Percentiles rank a stretch among this genome's conserved stretches.
These are phyloP conservation scores for Metschnikowia rubicola DNA, from an alignment of 805 yeast species.

Conservation along the genomic window DNA sequence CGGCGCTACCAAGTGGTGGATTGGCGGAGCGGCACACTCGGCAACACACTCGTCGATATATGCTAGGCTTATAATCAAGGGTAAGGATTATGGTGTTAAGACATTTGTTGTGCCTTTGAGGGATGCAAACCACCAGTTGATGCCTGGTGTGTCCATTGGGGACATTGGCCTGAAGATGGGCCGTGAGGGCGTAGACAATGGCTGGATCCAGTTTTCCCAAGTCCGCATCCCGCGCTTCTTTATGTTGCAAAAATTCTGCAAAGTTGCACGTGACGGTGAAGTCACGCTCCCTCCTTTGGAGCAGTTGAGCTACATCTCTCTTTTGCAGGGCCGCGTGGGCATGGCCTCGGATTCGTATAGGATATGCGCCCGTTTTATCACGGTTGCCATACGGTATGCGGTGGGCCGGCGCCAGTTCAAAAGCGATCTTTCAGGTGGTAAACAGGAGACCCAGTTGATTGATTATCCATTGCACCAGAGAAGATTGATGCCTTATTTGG, in stretches of 20 bases:
- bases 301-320: conserved; percentile 42
- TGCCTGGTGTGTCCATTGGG: conserved; percentile 44
- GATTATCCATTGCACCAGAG: conserved; percentile 46
- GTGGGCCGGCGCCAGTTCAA: conserved; percentile 46
- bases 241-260: conserved; percentile 45
- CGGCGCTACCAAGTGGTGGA: conserved; percentile 52
- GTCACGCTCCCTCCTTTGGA: conserved; percentile 44
- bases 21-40: conserved; percentile 49
- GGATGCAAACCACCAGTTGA: conserved; percentile 39
- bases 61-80: conserved; percentile 43
- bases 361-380: conserved; percentile 39
- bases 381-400: conserved; percentile 44
- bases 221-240: conserved; percentile 44
- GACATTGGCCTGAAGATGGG: conserved; percentile 50
- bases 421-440: conserved; percentile 16
- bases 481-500: conserved; percentile 43
- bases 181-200: conserved; percentile 47
- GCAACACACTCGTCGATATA: conserved; percentile 41
- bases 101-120: conserved; percentile 46
- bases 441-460: conserved; percentile 39
- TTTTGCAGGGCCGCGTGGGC: conserved; percentile 43
- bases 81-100: conserved; percentile 45
- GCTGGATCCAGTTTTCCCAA: conserved; percentile 46
- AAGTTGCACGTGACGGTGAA: conserved; percentile 38
- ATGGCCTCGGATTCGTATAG: conserved; percentile 45